phyloP scores from a whole-genome alignment of 306 rosid genomes.

The Fragaria ananassa region DNA sequence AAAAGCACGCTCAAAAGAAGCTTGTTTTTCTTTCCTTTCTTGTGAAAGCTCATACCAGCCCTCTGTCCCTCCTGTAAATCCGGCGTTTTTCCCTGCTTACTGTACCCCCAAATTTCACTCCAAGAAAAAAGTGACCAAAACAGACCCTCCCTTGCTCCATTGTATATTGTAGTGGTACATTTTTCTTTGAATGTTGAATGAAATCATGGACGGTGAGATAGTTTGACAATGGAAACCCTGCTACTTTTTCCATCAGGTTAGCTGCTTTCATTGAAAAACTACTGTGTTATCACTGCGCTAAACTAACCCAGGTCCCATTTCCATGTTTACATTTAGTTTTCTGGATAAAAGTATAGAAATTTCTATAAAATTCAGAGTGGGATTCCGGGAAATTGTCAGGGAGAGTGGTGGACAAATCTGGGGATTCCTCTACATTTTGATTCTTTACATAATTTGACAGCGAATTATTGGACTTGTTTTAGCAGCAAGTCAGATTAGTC shows the following conservation, averaged over 20 bases:
- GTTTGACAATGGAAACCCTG: conserved; percentile 18
- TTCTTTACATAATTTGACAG: conserved; percentile 46
- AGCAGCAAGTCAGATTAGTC: conserved; percentile 26
- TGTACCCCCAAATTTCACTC: neutral
- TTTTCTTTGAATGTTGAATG: conserved; percentile 22
- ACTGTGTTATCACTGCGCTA: neutral
- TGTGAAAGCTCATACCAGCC: conserved; percentile 25
- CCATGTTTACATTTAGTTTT: neutral
- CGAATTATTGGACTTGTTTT: conserved; percentile 38
- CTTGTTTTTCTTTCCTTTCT: conserved; percentile 6
- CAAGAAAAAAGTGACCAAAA: neutral
- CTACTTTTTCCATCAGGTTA: neutral
- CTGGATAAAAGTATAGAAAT: conserved; percentile 11
- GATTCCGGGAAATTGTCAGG: conserved; percentile 39
- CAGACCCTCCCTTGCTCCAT: neutral
- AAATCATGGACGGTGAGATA: conserved; percentile 9
- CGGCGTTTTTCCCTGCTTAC: conserved; percentile 40
- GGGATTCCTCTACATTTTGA: conserved; percentile 29
- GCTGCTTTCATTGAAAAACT: conserved; percentile 9
- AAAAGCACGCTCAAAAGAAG: conserved; percentile 6
- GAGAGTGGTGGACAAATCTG: conserved; percentile 39
- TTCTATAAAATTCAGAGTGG: conserved; percentile 29
- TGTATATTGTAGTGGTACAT: neutral
- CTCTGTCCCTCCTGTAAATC: conserved; percentile 32
- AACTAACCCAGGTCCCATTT: conserved; percentile 12